Evolutionary conservation across 202 grass and related monocot species (phyloP).

Genomic region (Setaria italica): DNA sequence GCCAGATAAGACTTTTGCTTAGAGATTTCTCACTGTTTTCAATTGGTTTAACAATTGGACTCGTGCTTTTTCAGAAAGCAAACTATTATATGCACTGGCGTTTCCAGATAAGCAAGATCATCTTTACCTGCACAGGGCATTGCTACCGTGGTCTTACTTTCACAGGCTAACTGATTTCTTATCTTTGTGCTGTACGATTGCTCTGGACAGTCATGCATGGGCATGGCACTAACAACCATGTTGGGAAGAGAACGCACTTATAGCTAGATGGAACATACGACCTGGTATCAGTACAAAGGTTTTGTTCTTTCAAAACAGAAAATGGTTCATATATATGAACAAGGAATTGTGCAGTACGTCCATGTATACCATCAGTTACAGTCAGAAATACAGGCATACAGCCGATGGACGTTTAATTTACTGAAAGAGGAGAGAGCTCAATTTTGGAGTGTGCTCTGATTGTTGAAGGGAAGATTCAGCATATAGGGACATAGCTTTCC

Average conservation of each 20-base stretch:
- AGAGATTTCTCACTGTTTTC: neutral
- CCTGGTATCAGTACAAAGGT: slow-evolving; percentile 25
- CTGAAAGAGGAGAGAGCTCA: slow-evolving; percentile 16
- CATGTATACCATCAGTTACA: neutral
- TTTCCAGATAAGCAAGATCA: slow-evolving; percentile 21
- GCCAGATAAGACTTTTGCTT: neutral
- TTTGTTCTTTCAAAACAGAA: neutral
- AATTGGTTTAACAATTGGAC: neutral
- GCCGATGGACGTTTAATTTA: slow-evolving; percentile 5
- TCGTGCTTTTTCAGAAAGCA: slow-evolving; percentile 8
- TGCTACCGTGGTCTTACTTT: slow-evolving; percentile 27
- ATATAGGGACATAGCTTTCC: too few species aligned
- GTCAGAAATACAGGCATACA: neutral
- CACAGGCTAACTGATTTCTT: slow-evolving; percentile 16
- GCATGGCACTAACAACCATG: neutral
- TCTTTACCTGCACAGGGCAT: slow-evolving; percentile 21
- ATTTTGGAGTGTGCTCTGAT: slow-evolving; percentile 31
- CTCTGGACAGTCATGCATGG: slow-evolving; percentile 19
- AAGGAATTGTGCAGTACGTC: slow-evolving; percentile 42
- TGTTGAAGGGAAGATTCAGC: slow-evolving; percentile 6
- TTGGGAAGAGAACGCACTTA: slow-evolving; percentile 25
- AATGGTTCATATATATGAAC: neutral
- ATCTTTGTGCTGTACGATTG: slow-evolving; percentile 1
- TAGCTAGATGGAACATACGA: slow-evolving; percentile 1
- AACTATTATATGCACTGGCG: neutral